These are phyloP conservation scores for Penicillium odoratum DNA, from an alignment of 495 filamentous ascomycete species.

Conservation along the genomic window DNA sequence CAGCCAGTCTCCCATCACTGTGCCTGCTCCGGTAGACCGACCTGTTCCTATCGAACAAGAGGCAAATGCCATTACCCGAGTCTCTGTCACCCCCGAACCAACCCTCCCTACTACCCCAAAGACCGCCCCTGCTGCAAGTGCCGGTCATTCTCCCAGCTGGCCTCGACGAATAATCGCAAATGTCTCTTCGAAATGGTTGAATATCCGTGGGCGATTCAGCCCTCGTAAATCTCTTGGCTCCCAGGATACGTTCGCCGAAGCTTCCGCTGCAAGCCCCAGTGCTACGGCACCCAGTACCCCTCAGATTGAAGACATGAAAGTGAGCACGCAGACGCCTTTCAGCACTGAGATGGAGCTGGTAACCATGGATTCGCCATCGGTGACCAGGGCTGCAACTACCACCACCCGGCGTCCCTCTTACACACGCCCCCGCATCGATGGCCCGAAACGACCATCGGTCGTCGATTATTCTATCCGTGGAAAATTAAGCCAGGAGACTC, in stretches of 20 bases:
- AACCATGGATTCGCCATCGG: not conserved
- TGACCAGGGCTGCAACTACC: not conserved
- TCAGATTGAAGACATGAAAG: not conserved
- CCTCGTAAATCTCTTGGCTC: not conserved
- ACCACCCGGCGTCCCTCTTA: not conserved
- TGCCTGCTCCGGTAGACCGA: slow-evolving; percentile 18
- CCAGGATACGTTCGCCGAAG: not conserved
- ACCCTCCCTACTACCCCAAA: not conserved
- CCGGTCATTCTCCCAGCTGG: slow-evolving; percentile 5
- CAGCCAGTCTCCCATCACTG: slow-evolving; percentile 21
- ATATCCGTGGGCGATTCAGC: slow-evolving; percentile 16
- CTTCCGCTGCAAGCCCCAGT: not conserved
- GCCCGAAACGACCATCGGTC: not conserved
- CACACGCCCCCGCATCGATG: not conserved
- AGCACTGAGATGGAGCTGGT: not conserved
- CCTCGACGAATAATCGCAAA: slow-evolving; percentile 20
- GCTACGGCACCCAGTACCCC: not conserved
- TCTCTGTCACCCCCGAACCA: slow-evolving; percentile 4
- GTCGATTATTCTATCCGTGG: not conserved
- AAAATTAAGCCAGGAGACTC: not conserved
- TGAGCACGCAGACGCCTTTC: not conserved
- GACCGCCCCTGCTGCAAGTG: slow-evolving; percentile 8
- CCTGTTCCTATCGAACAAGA: slow-evolving; percentile 3
- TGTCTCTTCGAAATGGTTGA: slow-evolving; percentile 23
- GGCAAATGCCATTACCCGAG: slow-evolving; percentile 7